Percentiles rank a stretch among this genome's conserved stretches.
Evolutionary conservation across 257 asterid genomes (phyloP).

Genomic region (Schizonepeta tenuifolia): DNA sequence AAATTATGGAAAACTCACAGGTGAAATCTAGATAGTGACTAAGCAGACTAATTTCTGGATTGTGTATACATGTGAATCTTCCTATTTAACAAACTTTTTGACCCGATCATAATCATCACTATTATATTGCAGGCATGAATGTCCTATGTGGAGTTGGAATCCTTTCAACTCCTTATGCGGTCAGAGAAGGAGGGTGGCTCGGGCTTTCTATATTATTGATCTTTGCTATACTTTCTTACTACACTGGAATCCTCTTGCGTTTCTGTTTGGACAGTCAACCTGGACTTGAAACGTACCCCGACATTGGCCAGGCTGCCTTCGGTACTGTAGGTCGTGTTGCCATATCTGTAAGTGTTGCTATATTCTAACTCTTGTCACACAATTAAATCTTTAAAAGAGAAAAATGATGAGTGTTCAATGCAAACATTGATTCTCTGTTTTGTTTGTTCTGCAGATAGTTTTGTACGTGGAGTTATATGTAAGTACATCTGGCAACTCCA

Average conservation of each 20-base stretch:
- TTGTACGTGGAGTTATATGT: slow-evolving; percentile 91
- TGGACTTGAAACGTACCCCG: slow-evolving; percentile 93
- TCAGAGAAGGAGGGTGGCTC: slow-evolving; percentile 91
- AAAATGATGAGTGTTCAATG: slow-evolving; percentile 13
- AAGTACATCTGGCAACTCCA: slow-evolving; percentile 48
- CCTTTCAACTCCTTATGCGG: slow-evolving; percentile 97
- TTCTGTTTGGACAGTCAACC: slow-evolving; percentile 93
- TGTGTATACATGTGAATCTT: background rate
- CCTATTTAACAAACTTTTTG: background rate
- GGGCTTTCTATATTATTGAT: slow-evolving; percentile 79
- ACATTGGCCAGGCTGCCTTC: slow-evolving; percentile 97
- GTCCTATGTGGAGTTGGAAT: slow-evolving; percentile 98
- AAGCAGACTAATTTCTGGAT: background rate
- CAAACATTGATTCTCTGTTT: slow-evolving; percentile 35
- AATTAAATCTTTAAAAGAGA: slow-evolving; percentile 1
- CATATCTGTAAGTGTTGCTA: slow-evolving; percentile 72
- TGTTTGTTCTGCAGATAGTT: slow-evolving; percentile 67
- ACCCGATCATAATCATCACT: background rate
- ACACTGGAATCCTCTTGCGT: slow-evolving; percentile 90
- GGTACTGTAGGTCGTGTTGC: slow-evolving; percentile 77
- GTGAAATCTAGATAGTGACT: background rate
- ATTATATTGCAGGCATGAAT: slow-evolving; percentile 68
- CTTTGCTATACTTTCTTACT: slow-evolving; percentile 75
- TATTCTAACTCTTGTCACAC: background rate
- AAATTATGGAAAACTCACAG: background rate